Percentiles rank a stretch among this genome's conserved stretches.
Evolutionary conservation across 805 yeast species (phyloP).

Genomic region (Candida caryicola): DNA sequence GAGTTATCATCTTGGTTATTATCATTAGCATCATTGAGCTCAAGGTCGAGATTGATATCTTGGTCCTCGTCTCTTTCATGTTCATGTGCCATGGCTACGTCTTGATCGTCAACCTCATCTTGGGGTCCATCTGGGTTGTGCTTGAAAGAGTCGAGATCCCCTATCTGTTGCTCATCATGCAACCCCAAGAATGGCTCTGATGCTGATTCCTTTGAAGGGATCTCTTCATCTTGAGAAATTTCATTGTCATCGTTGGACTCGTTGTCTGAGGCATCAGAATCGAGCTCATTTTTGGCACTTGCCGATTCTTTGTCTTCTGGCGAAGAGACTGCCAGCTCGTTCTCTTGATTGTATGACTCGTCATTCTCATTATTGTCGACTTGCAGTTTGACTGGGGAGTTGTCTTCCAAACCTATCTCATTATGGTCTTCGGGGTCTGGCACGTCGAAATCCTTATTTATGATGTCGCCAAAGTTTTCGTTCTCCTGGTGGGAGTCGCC

Average conservation of each 20-base stretch:
- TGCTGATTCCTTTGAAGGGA: too few relatives aligned
- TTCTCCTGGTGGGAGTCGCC: neutral
- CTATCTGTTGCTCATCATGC: too few relatives aligned
- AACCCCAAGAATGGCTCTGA: too few relatives aligned
- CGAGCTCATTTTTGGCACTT: neutral
- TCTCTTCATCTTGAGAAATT: neutral
- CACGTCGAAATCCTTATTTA: neutral
- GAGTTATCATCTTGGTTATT: too few relatives aligned
- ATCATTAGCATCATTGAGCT: too few relatives aligned
- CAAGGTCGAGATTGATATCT: too few relatives aligned
- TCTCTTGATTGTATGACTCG: constrained; percentile 6
- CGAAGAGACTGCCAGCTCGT: neutral
- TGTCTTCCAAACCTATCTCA: constrained; percentile 8
- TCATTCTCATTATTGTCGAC: constrained; percentile 10
- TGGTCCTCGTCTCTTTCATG: too few relatives aligned
- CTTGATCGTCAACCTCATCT: too few relatives aligned
- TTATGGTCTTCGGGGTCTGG: neutral
- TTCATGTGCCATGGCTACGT: too few relatives aligned
- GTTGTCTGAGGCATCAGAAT: neutral
- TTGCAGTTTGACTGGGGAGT: too few relatives aligned
- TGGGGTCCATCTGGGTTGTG: too few relatives aligned
- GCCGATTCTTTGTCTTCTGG: neutral
- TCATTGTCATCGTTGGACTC: neutral
- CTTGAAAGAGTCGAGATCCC: too few relatives aligned
- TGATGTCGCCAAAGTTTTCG: constrained; percentile 1